These are phyloP conservation scores for Blastocystis sp. DNA, from an alignment of 352 stramenopile species.

Conservation along the genomic window DNA sequence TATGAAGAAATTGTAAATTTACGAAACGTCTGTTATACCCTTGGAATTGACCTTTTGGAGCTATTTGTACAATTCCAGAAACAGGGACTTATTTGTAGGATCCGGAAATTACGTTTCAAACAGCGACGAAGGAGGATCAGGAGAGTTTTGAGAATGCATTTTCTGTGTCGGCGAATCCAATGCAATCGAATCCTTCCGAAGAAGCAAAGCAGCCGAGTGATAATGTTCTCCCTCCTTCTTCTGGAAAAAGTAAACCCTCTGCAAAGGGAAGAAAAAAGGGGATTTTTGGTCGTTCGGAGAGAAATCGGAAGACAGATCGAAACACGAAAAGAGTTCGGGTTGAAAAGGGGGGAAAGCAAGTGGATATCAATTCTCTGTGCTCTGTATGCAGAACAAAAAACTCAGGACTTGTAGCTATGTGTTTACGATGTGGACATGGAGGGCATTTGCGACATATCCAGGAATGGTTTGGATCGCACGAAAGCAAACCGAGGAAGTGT, in stretches of 20 bases:
- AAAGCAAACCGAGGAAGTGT: background rate
- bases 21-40: background rate
- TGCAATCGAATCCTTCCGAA: background rate
- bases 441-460: conserved; percentile 39
- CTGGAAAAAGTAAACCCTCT: background rate
- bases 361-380: conserved; percentile 12
- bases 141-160: background rate
- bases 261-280: background rate
- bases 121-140: background rate
- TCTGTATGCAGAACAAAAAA: conserved; percentile 22
- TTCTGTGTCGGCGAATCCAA: background rate
- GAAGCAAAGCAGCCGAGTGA: background rate
- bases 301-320: background rate
- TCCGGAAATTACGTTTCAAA: conserved; percentile 48
- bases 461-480: conserved; percentile 30
- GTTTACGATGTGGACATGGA: conserved; percentile 40
- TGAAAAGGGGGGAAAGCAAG: background rate
- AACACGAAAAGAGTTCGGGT: background rate
- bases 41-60: background rate
- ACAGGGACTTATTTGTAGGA: background rate
- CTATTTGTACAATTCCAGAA: background rate
- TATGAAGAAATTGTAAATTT: conserved; percentile 6
- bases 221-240: background rate
- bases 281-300: background rate
- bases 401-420: conserved; percentile 21